A percentile compares a stretch with the other conserved stretches of the same genome.
Evolutionary conservation across 2,329 filamentous ascomycete species (phyloP).

Genomic region (Cercospora sesami): DNA sequence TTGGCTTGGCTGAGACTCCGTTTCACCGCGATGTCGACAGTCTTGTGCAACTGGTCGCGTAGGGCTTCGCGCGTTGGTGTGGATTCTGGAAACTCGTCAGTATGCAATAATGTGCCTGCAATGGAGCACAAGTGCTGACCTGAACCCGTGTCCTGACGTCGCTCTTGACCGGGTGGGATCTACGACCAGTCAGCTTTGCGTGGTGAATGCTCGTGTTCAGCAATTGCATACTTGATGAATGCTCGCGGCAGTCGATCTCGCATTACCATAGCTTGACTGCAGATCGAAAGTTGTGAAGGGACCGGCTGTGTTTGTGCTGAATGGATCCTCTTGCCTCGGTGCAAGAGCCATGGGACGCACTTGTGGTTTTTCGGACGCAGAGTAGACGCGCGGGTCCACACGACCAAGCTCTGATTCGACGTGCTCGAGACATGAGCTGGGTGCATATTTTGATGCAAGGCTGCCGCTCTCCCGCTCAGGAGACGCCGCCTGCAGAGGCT

Average conservation of each 20-base stretch:
- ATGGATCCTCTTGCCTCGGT: conserved; percentile 5
- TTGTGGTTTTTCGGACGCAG: neutral
- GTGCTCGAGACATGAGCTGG: neutral
- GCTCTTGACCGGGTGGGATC: neutral
- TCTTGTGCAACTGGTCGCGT: conserved; percentile 34
- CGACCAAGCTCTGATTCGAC: neutral
- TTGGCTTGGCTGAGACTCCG: conserved; percentile 32
- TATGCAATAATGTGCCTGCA: neutral
- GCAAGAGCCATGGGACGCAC: neutral
- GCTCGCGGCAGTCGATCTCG: neutral
- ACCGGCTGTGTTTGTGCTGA: neutral
- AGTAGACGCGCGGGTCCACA: neutral
- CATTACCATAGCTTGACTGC: neutral
- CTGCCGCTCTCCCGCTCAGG: conserved; percentile 12
- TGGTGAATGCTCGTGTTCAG: neutral
- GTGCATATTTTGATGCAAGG: neutral
- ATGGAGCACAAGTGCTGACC: neutral
- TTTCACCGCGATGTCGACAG: conserved; percentile 33
- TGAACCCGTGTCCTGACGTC: neutral
- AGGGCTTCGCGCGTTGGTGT: conserved; percentile 26
- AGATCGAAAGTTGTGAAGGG: neutral
- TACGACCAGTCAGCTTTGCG: neutral
- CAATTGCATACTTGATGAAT: neutral
- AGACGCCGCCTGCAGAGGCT: conserved; percentile 15
- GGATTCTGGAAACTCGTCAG: conserved; percentile 5